Conservation (phyloP, 2,329 filamentous ascomycete species). For the Aspergillus sp. region DNA sequence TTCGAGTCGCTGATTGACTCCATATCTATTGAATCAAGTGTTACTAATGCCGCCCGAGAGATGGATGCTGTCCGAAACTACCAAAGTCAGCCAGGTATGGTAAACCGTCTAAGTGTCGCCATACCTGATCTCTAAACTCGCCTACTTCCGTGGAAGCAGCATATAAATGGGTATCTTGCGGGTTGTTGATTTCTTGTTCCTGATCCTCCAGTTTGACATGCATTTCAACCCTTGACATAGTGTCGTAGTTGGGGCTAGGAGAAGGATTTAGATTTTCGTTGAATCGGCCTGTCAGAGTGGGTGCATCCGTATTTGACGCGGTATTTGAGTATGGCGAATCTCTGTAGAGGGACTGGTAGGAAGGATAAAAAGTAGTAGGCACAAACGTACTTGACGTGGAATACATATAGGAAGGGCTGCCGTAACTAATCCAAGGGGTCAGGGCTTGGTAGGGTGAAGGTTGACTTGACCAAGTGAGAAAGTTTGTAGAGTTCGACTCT, state of each 20-base stretch:
- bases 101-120: not conserved
- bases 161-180: not conserved
- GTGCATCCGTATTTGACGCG: not conserved
- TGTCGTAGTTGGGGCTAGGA: too few relatives aligned
- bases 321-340: not conserved
- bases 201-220: not conserved
- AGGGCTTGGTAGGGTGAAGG: not conserved
- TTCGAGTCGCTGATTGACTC: slow-evolving; percentile 16
- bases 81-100: not conserved
- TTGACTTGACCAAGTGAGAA: not conserved
- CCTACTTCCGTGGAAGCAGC: not conserved
- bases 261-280: not conserved
- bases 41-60: not conserved
- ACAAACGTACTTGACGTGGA: not conserved
- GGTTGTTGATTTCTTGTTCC: not conserved
- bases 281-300: not conserved
- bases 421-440: slow-evolving; percentile 3
- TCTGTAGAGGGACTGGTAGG: not conserved
- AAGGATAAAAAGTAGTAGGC: not conserved
- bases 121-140: not conserved
- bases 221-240: not conserved
- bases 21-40: slow-evolving; percentile 9
- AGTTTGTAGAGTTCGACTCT: not conserved
- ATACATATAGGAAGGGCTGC: not conserved
- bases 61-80: not conserved